phyloP scores from a whole-genome alignment of 352 stramenopile species.

The Pythium scleroteichum region DNA sequence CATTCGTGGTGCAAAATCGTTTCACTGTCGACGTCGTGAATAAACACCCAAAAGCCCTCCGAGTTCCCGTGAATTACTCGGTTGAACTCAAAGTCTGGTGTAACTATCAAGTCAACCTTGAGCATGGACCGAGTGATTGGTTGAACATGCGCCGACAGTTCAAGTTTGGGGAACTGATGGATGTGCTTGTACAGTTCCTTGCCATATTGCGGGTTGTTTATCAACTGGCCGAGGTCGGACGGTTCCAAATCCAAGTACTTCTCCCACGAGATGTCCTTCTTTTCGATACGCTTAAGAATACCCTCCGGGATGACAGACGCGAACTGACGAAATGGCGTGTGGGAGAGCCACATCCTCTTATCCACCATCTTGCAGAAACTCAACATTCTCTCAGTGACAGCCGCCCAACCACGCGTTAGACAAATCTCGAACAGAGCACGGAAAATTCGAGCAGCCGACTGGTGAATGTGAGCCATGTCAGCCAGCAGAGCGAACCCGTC shows the following conservation, averaged over 20 bases:
- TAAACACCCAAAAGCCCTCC: constrained; percentile 97
- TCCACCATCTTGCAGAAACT: constrained; percentile 99
- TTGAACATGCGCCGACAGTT: constrained; percentile 96
- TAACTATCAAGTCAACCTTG: constrained; percentile 94
- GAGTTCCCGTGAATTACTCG: constrained; percentile 95
- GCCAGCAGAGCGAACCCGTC: constrained; percentile 98
- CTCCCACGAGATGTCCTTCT: constrained; percentile 99
- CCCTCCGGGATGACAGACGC: constrained; percentile 91
- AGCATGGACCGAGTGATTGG: constrained; percentile 98
- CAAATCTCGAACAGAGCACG: constrained; percentile 99
- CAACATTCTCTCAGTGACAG: constrained; percentile 94
- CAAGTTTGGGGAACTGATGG: constrained; percentile 97
- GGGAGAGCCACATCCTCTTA: constrained; percentile 97
- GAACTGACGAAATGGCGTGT: constrained; percentile 98
- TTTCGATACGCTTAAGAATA: constrained; percentile 97
- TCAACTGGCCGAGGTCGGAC: constrained; percentile 96
- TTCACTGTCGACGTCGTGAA: constrained; percentile 98
- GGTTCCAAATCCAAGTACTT: constrained; percentile 97
- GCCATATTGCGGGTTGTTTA: constrained; percentile 98
- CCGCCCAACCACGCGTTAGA: constrained; percentile 94
- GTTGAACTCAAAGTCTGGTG: constrained; percentile 98
- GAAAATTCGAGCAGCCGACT: constrained; percentile 98
- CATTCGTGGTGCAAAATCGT: constrained; percentile 98
- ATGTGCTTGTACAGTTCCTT: constrained; percentile 98
- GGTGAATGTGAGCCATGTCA: constrained; percentile 99